These are phyloP conservation scores for Eutrema japonicum DNA, from an alignment of 345 rosid species.

Conservation along the genomic window DNA sequence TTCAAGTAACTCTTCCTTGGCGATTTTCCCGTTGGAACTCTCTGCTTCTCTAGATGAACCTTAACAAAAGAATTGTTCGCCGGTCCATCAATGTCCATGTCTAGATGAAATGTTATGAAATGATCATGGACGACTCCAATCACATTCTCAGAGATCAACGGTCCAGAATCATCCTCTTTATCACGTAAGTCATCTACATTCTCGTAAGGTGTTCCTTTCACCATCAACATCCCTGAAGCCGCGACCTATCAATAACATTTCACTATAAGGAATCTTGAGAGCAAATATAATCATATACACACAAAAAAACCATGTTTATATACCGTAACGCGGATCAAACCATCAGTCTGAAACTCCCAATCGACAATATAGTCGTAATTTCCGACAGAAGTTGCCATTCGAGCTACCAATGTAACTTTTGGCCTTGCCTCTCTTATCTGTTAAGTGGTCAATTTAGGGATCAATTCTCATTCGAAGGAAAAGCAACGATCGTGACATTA, in stretches of 20 bases:
- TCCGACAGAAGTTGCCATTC: constrained; percentile 13
- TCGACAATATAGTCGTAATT: constrained; percentile 19
- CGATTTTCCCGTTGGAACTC: not conserved
- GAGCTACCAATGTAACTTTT: constrained; percentile 15
- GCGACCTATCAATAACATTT: not conserved
- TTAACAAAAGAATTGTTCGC: constrained; percentile 2
- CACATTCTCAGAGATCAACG: constrained; percentile 19
- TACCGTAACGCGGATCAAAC: constrained; percentile 16
- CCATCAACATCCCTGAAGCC: constrained; percentile 20
- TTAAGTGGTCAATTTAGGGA: not conserved
- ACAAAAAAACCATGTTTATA: not conserved
- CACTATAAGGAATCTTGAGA: not conserved
- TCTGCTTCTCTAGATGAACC: constrained; percentile 21
- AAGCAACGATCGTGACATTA: not conserved
- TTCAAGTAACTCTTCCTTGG: constrained; percentile 18
- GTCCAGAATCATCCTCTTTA: constrained; percentile 21
- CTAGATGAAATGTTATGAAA: constrained; percentile 14
- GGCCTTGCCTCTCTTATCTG: constrained; percentile 23
- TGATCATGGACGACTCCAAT: constrained; percentile 21
- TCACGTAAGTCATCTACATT: constrained; percentile 15
- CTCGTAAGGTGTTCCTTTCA: constrained; percentile 18
- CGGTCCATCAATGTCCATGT: constrained; percentile 11
- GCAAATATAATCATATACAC: not conserved
- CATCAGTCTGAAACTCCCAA: constrained; percentile 25
- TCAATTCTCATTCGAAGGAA: not conserved